A percentile compares a stretch with the other conserved stretches of the same genome.
These are phyloP conservation scores for Podosphaera xanthii DNA, from an alignment of 2,329 filamentous ascomycete species.

Conservation along the genomic window DNA sequence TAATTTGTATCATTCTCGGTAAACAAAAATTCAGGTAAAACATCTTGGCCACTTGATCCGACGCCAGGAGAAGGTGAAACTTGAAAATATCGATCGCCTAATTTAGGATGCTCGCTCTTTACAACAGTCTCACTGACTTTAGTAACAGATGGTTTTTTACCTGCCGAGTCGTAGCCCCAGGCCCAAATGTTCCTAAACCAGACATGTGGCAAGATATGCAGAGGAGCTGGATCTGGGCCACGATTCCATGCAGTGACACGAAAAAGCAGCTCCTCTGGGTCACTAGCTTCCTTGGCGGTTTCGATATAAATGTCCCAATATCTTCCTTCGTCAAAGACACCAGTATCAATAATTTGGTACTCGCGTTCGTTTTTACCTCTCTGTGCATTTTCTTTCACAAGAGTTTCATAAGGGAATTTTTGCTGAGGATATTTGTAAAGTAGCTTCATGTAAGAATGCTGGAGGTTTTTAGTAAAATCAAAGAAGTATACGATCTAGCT, in stretches of 20 bases:
- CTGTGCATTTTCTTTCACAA: conserved; percentile 62
- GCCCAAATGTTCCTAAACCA: conserved; percentile 98
- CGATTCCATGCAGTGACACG: conserved; percentile 92
- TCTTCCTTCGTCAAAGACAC: conserved; percentile 63
- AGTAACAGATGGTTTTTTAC: conserved; percentile 60
- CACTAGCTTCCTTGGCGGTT: conserved; percentile 79
- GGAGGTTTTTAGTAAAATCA: conserved; percentile 7
- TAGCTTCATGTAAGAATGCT: conserved; percentile 98
- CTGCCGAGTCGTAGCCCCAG: conserved; percentile 59
- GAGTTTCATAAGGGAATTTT: conserved; percentile 75
- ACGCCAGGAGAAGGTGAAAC: conserved; percentile 78
- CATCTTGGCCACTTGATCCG: conserved; percentile 55
- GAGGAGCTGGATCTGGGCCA: conserved; percentile 67
- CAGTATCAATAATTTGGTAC: conserved; percentile 82
- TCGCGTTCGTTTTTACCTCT: conserved; percentile 58
- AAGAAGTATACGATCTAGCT: background rate
- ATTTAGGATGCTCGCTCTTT: conserved; percentile 53
- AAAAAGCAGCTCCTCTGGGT: conserved; percentile 79
- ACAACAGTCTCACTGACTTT: conserved; percentile 42
- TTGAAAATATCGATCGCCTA: conserved; percentile 66
- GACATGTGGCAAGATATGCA: conserved; percentile 84
- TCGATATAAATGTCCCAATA: conserved; percentile 98
- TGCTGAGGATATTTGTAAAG: conserved; percentile 93
- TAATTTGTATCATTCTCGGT: conserved; percentile 93
- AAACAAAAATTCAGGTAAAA: conserved; percentile 68